Conservation (phyloP, 768 basidiomycete species). For the Leccinum subgranulosum region DNA sequence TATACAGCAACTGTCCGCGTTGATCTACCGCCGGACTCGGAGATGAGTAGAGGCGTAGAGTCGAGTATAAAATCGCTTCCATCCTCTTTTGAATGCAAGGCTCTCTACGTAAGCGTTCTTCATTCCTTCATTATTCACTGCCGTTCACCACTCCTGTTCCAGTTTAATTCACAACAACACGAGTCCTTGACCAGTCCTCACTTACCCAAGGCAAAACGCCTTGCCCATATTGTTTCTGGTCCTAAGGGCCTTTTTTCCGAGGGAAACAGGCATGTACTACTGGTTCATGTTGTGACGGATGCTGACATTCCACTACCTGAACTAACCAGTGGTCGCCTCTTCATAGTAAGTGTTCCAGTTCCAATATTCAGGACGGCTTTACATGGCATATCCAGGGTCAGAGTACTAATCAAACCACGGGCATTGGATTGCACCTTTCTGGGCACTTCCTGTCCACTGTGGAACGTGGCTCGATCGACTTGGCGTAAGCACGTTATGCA, state of each 20-base stretch:
- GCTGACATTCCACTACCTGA: neutral
- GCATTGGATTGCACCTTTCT: slow-evolving; percentile 59
- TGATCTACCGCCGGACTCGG: neutral
- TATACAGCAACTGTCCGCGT: slow-evolving; percentile 7
- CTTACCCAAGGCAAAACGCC: neutral
- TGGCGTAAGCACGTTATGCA: slow-evolving; percentile 53
- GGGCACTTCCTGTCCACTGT: slow-evolving; percentile 93
- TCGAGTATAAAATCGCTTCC: slow-evolving; percentile 8
- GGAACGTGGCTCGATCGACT: slow-evolving; percentile 87
- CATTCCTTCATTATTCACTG: neutral
- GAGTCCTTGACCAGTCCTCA: neutral
- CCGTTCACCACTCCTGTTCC: neutral
- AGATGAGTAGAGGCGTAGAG: slow-evolving; percentile 7
- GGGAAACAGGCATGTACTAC: neutral
- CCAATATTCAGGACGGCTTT: neutral
- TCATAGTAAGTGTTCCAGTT: slow-evolving; percentile 7
- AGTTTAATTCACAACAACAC: slow-evolving; percentile 13
- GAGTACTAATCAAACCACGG: slow-evolving; percentile 88
- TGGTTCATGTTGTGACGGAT: neutral
- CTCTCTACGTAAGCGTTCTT: slow-evolving; percentile 2
- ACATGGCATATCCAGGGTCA: slow-evolving; percentile 55
- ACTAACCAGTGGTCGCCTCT: slow-evolving; percentile 10
- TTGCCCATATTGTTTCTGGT: neutral
- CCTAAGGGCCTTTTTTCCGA: slow-evolving; percentile 5
- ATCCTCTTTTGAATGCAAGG: slow-evolving; percentile 6